phyloP scores from a whole-genome alignment of 2,329 filamentous ascomycete species.

The Paecilomyces sp. region DNA sequence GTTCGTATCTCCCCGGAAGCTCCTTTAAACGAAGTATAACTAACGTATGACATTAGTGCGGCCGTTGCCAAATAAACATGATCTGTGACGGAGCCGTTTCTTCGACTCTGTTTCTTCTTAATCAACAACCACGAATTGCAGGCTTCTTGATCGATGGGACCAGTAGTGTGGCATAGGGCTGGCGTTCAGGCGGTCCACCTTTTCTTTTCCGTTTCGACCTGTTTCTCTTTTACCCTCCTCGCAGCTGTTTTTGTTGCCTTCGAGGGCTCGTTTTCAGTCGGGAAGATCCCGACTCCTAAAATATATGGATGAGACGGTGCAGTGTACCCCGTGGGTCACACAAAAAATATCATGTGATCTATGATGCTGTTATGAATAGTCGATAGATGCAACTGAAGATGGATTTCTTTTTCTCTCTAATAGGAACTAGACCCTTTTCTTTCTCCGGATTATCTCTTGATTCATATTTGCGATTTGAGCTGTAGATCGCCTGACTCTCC shows the following conservation, averaged over 20 bases:
- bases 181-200: conserved; percentile 34
- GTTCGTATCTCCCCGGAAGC: conserved; percentile 13
- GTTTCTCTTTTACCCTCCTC: conserved; percentile 15
- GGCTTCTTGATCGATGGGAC: conserved; percentile 25
- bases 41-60: conserved; percentile 24
- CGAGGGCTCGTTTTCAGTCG: neutral
- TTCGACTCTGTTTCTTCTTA: conserved; percentile 24
- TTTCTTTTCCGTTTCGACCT: conserved; percentile 19
- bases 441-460: neutral
- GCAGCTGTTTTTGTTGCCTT: conserved; percentile 5
- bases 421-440: neutral
- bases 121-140: conserved; percentile 19
- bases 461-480: neutral
- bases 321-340: neutral
- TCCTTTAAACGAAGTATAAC: conserved; percentile 2
- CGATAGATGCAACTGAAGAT: conserved; percentile 33
- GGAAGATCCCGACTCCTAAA: neutral
- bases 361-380: conserved; percentile 33
- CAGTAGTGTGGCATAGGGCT: conserved; percentile 35
- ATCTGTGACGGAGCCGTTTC: conserved; percentile 8
- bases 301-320: conserved; percentile 1
- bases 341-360: conserved; percentile 14
- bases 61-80: conserved; percentile 44
- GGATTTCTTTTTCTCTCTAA: conserved; percentile 4
- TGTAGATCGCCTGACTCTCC: neutral